These are phyloP conservation scores for Astrothelium macrocarpum DNA, from an alignment of 495 filamentous ascomycete species.

Conservation along the genomic window DNA sequence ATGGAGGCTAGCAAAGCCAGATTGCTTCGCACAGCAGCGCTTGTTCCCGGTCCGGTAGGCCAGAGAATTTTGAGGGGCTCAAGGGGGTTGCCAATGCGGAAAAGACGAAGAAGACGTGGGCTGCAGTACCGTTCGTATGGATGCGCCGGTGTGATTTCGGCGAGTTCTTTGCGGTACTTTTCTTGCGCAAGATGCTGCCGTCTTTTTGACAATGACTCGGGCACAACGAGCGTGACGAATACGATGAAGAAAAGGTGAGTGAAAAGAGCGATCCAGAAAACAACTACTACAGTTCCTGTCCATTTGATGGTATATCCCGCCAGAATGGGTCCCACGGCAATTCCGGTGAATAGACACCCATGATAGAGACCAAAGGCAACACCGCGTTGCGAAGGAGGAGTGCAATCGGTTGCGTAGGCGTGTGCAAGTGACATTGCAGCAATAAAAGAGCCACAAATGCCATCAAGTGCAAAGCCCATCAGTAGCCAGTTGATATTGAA, in stretches of 20 bases:
- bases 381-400: constrained; percentile 62
- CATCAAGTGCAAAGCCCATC: constrained; percentile 64
- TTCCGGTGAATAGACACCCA: constrained; percentile 73
- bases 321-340: constrained; percentile 72
- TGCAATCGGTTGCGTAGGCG: constrained; percentile 84
- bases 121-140: constrained; percentile 27
- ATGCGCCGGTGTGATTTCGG: constrained; percentile 20
- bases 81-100: constrained; percentile 48
- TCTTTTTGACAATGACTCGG: constrained; percentile 68
- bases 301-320: constrained; percentile 65
- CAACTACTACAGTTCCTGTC: constrained; percentile 55
- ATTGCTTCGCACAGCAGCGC: constrained; percentile 58
- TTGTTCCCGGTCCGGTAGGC: constrained; percentile 55
- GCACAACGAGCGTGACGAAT: constrained; percentile 58
- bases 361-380: constrained; percentile 88
- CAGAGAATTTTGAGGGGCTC: constrained; percentile 68
- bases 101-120: background rate
- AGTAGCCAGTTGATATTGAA: constrained; percentile 66
- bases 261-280: constrained; percentile 71
- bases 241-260: constrained; percentile 61
- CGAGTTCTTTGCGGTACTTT: constrained; percentile 39
- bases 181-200: constrained; percentile 59
- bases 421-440: constrained; percentile 67
- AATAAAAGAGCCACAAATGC: constrained; percentile 78
- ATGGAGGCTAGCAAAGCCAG: constrained; percentile 67